These are phyloP conservation scores for Arthrocladium fulminans DNA, from an alignment of 2,329 filamentous ascomycete species.

Conservation along the genomic window DNA sequence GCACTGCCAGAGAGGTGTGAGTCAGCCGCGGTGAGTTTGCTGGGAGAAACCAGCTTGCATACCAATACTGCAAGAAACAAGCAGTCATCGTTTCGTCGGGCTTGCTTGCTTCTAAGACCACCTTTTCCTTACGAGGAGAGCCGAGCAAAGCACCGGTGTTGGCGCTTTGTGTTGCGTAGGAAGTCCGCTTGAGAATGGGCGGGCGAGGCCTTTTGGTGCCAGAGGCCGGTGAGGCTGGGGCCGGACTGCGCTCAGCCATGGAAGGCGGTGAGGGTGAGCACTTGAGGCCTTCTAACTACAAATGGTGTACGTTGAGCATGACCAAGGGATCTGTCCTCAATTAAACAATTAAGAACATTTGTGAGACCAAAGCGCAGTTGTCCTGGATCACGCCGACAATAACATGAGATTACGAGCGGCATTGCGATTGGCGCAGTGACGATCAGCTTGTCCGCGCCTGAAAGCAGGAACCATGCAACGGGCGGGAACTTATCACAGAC, in stretches of 20 bases:
- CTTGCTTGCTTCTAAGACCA: slow-evolving; percentile 10
- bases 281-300: background rate
- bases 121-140: slow-evolving; percentile 8
- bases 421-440: background rate
- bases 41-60: slow-evolving; percentile 20
- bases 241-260: slow-evolving; percentile 14
- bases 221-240: slow-evolving; percentile 10
- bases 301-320: background rate
- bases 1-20: slow-evolving; percentile 40
- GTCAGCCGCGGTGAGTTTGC: background rate
- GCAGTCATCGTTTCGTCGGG: slow-evolving; percentile 31
- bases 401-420: background rate
- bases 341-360: background rate
- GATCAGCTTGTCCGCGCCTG: background rate
- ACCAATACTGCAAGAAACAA: slow-evolving; percentile 40
- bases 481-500: background rate
- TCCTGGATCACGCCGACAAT: background rate
- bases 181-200: slow-evolving; percentile 14
- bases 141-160: slow-evolving; percentile 2
- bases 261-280: slow-evolving; percentile 13
- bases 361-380: background rate
- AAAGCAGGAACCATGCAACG: background rate
- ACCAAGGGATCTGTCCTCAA: background rate
- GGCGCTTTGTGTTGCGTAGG: background rate
- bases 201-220: slow-evolving; percentile 9